Conservation (phyloP, 345 rosid genomes). For the Isatis tinctoria region DNA sequence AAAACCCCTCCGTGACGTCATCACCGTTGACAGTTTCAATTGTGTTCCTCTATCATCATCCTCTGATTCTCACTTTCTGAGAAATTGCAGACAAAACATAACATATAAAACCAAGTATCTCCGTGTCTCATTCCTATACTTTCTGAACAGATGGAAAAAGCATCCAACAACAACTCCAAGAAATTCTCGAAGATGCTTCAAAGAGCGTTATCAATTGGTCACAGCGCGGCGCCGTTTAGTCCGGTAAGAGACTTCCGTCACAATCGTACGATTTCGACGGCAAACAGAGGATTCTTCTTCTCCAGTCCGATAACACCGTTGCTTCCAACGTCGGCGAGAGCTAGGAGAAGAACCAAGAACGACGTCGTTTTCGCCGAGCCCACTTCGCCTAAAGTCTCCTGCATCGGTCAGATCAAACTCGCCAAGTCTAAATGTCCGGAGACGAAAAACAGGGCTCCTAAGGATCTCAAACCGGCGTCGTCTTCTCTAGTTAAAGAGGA, state of each 20-base stretch:
- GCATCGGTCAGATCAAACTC: constrained; percentile 87
- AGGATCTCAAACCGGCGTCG: background rate
- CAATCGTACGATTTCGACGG: constrained; percentile 10
- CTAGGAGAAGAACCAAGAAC: constrained; percentile 32
- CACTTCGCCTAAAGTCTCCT: constrained; percentile 82
- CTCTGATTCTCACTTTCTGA: background rate
- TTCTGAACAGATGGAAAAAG: constrained; percentile 24
- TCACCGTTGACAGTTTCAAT: constrained; percentile 11
- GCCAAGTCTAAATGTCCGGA: constrained; percentile 23
- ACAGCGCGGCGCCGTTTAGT: constrained; percentile 46
- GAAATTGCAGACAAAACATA: constrained; percentile 22
- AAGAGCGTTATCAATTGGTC: constrained; percentile 44
- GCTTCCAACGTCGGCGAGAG: constrained; percentile 51
- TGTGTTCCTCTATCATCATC: background rate
- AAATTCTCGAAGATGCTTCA: constrained; percentile 57
- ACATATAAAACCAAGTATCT: constrained; percentile 18
- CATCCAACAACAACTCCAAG: constrained; percentile 24
- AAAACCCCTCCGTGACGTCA: background rate
- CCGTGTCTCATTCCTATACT: background rate
- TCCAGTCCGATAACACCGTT: constrained; percentile 54
- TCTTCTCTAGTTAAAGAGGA: constrained; percentile 14
- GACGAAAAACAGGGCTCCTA: constrained; percentile 11
- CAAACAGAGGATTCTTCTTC: constrained; percentile 29
- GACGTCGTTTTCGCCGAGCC: constrained; percentile 54
- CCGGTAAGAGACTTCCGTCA: constrained; percentile 45